Evolutionary conservation across 129 eudicot species (phyloP).

Genomic region (Flaveria brownii): DNA sequence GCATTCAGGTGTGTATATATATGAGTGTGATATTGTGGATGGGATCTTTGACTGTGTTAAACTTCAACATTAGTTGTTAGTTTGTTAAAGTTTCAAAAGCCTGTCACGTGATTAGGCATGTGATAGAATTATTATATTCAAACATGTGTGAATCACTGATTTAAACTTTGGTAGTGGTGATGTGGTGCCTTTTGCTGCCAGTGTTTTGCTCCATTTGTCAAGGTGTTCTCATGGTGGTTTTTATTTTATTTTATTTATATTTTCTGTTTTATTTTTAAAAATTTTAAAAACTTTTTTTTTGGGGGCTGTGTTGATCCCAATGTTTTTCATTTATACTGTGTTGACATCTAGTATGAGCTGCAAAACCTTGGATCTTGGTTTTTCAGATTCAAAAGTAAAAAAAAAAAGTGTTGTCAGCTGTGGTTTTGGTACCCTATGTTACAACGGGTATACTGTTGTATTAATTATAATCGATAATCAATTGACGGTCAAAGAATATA

Average conservation of each 20-base stretch:
- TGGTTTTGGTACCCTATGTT: too few relatives aligned
- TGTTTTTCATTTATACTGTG: too few relatives aligned
- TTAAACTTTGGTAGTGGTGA: slow-evolving; percentile 24
- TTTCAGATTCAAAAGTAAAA: too few relatives aligned
- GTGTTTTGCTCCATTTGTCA: slow-evolving; percentile 17
- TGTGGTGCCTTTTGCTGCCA: slow-evolving; percentile 24
- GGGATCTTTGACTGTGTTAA: slow-evolving; percentile 73
- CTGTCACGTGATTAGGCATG: slow-evolving; percentile 54
- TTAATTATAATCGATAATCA: too few relatives aligned
- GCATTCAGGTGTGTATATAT: slow-evolving; percentile 33
- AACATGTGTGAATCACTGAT: slow-evolving; percentile 1
- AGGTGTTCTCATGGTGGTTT: slow-evolving; percentile 19
- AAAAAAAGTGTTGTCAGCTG: too few relatives aligned
- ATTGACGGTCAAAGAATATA: too few relatives aligned
- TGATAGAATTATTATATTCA: slow-evolving; percentile 39
- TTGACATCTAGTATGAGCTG: too few relatives aligned
- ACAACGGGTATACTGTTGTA: too few relatives aligned
- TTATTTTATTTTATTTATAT: not conserved
- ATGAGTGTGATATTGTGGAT: slow-evolving; percentile 31
- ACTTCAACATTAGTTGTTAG: slow-evolving; percentile 34
- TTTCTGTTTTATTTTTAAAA: not conserved
- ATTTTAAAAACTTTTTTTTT: not conserved
- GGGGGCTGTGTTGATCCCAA: too few relatives aligned
- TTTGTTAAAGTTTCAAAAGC: slow-evolving; percentile 37
- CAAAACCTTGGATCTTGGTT: too few relatives aligned